Conservation (phyloP, 1,284 basidiomycete species). For the Apiotrichum sp. region DNA sequence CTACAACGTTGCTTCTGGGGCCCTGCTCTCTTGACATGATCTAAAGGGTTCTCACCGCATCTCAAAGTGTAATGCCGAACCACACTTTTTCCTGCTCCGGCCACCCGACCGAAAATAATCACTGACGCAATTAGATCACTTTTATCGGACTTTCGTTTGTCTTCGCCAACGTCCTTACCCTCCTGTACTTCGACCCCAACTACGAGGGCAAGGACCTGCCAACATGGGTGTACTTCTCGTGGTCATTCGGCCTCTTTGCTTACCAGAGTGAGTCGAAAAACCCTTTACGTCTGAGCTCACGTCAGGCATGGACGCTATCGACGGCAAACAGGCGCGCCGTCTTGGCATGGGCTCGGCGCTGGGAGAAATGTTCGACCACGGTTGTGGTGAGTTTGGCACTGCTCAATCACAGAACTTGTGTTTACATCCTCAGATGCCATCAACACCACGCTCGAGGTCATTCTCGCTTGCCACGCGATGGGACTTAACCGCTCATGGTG, state of each 20-base stretch:
- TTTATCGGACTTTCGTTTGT: slow-evolving; percentile 76
- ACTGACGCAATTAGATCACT: slow-evolving; percentile 57
- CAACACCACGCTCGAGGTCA: slow-evolving; percentile 89
- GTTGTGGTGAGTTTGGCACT: slow-evolving; percentile 49
- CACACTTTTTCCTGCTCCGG: too few species aligned
- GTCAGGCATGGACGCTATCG: slow-evolving; percentile 48
- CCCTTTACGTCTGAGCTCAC: slow-evolving; percentile 50
- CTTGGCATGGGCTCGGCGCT: slow-evolving; percentile 94
- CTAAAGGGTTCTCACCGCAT: too few species aligned
- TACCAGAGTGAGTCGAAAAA: slow-evolving; percentile 74
- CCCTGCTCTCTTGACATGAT: too few species aligned
- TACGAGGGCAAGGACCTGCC: slow-evolving; percentile 65
- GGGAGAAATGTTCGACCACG: slow-evolving; percentile 88
- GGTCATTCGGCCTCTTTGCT: slow-evolving; percentile 79
- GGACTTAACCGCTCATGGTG: slow-evolving; percentile 92
- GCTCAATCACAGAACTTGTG: neutral
- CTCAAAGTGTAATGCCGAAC: too few species aligned
- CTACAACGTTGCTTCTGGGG: too few species aligned
- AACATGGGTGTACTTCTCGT: slow-evolving; percentile 81
- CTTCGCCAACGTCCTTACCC: slow-evolving; percentile 72
- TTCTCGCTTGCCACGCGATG: slow-evolving; percentile 75
- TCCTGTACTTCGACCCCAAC: slow-evolving; percentile 72
- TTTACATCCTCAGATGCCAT: slow-evolving; percentile 61
- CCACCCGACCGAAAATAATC: too few species aligned
- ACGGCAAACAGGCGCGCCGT: slow-evolving; percentile 85